Conservation (phyloP, 1,139 yeast species). For the Yamadazyma diddensiae region DNA sequence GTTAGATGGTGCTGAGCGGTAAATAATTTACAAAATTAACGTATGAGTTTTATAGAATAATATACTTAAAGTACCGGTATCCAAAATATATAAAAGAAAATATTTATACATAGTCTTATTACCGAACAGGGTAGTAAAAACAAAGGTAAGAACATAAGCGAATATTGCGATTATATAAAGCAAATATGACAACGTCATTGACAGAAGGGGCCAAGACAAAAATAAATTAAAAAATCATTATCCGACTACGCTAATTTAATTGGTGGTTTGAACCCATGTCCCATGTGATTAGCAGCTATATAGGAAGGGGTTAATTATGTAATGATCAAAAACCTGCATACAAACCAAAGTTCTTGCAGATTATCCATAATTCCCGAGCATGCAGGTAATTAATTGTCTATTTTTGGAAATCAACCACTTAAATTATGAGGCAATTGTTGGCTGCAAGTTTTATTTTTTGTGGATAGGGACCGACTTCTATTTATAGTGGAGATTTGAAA, state of each 20-base stretch:
- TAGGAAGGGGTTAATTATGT: too few species aligned
- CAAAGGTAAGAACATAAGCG: too few species aligned
- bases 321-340: too few species aligned
- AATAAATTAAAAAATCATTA: too few species aligned
- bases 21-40: too few species aligned
- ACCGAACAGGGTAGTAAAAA: too few species aligned
- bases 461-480: background rate
- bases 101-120: too few species aligned
- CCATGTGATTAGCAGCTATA: background rate
- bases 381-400: constrained; percentile 11
- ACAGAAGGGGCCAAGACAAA: background rate
- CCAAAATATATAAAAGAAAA: too few species aligned
- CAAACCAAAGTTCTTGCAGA: too few species aligned
- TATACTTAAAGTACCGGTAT: too few species aligned
- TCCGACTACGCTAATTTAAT: background rate
- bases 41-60: too few species aligned
- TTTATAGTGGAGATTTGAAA: constrained; percentile 1
- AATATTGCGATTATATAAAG: background rate
- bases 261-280: constrained; percentile 1
- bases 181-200: background rate
- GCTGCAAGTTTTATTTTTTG: constrained; percentile 5
- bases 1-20: too few species aligned
- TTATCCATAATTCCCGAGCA: constrained; percentile 2
- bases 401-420: constrained; percentile 9
- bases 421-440: constrained; percentile 3